Base-by-base conservation (phyloP, 352 stramenopile genomes). In the Lagenidium giganteum region DNA sequence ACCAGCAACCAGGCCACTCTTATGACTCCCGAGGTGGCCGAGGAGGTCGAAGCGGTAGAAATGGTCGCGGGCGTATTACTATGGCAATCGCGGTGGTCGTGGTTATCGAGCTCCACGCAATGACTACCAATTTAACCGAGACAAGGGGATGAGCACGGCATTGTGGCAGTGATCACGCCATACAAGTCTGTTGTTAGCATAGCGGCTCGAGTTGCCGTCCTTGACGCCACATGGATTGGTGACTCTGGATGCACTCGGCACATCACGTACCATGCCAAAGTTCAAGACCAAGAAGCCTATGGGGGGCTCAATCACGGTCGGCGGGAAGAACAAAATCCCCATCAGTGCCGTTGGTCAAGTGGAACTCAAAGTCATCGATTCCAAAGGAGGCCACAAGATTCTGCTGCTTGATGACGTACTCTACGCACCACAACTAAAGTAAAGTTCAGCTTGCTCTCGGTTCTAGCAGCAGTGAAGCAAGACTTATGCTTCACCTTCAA, bases 181-280 rank as follows among this genome's bases (percentile, higher is more conserved):
- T 17, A 11, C 20, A 16, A 11, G 32, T 20, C 32, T 17, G n/a
- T 18, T 11, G 9, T 38, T 16, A 38, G 32, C 16, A 11, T 38
- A 18, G 16, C 32, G 32, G 20, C 11, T 16, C 11, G 20, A 9
- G 8, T 13, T 17, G n/a, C n/a, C 32, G 20, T 8, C 11, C 17
- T 26, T 4, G 46, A 54, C 20, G 20, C 36, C 12, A 35, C 37
- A 8, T 54, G 35, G 46, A 42, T 37, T 13, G 41, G 40, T n/a
- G 46, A 54, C 30, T 42, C 42, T 47, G 37, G 33, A 7, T 56
- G 48, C 34, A 56, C 48, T 20, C 23, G 36, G 20, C 21, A 42
- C 7, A 23, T 30, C 30, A 23, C 36, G 21, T 42, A 42, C 9
- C 36, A 42, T 4, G 23, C 20, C 36, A 27, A 28, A 14, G 23